A percentile compares a stretch with the other conserved stretches of the same genome.
phyloP scores from a whole-genome alignment of 805 yeast genomes.

The Candida sithepensis region DNA sequence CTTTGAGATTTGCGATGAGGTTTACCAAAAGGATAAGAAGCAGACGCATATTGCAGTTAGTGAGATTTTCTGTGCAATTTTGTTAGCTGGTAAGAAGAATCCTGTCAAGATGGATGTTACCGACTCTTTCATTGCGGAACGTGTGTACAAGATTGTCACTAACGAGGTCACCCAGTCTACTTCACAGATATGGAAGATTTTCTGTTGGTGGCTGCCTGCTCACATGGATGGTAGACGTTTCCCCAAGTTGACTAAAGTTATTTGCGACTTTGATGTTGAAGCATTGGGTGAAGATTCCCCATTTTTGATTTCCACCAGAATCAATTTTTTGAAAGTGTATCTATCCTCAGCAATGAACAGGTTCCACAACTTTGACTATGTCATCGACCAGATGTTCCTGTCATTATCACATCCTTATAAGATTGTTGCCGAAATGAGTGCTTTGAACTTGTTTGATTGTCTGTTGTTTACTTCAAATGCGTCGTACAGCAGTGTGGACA shows the following conservation, averaged over 20 bases:
- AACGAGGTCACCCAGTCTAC: slow-evolving; percentile 72
- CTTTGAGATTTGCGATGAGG: slow-evolving; percentile 42
- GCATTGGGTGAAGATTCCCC: slow-evolving; percentile 52
- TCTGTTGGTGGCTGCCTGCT: slow-evolving; percentile 70
- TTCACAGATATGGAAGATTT: slow-evolving; percentile 67
- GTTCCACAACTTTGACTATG: slow-evolving; percentile 44
- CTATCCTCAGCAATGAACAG: slow-evolving; percentile 30
- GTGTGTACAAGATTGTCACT: slow-evolving; percentile 44
- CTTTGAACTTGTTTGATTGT: slow-evolving; percentile 48
- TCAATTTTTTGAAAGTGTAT: slow-evolving; percentile 49
- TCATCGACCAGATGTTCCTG: slow-evolving; percentile 42
- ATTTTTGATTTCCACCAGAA: slow-evolving; percentile 57
- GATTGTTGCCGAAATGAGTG: slow-evolving; percentile 66
- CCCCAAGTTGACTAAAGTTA: slow-evolving; percentile 43
- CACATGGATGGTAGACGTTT: slow-evolving; percentile 67
- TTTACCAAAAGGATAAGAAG: slow-evolving; percentile 65
- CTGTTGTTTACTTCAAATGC: slow-evolving; percentile 16
- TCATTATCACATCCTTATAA: slow-evolving; percentile 66
- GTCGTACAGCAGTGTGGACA: slow-evolving; percentile 26
- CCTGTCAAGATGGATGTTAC: slow-evolving; percentile 32
- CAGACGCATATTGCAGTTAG: slow-evolving; percentile 71
- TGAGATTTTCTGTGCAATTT: slow-evolving; percentile 65
- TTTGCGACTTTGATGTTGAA: slow-evolving; percentile 46
- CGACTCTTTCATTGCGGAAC: slow-evolving; percentile 43
- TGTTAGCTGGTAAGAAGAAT: slow-evolving; percentile 44